These are phyloP conservation scores for Arthrocladium fulminans DNA, from an alignment of 2,329 filamentous ascomycete genomes.

Conservation along the genomic window DNA sequence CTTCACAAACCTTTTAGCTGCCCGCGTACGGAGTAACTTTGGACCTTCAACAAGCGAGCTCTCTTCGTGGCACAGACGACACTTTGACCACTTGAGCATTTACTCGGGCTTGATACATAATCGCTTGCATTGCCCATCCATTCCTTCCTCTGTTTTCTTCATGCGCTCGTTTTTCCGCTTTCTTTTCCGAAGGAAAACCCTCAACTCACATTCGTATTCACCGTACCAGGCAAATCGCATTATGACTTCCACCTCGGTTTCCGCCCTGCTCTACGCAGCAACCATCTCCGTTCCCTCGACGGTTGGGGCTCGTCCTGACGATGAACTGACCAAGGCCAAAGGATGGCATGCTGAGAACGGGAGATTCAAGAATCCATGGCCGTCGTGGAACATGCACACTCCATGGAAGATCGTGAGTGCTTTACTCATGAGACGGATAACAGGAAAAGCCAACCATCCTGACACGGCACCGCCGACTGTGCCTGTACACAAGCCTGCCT, in stretches of 20 bases:
- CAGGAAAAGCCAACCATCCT: slow-evolving; percentile 46
- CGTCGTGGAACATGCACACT: slow-evolving; percentile 25
- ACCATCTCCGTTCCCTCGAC: slow-evolving; percentile 30
- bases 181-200: slow-evolving; percentile 15
- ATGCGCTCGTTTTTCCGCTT: slow-evolving; percentile 24
- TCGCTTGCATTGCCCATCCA: slow-evolving; percentile 15
- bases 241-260: slow-evolving; percentile 30
- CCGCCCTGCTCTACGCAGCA: slow-evolving; percentile 34
- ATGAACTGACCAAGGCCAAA: slow-evolving; percentile 30
- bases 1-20: too few species aligned
- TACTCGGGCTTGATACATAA: neutral
- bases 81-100: too few species aligned
- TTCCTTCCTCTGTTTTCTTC: slow-evolving; percentile 14
- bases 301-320: slow-evolving; percentile 29
- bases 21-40: neutral
- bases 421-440: slow-evolving; percentile 32
- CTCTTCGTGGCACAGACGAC: too few species aligned
- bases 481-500: slow-evolving; percentile 56
- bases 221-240: slow-evolving; percentile 21
- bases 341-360: slow-evolving; percentile 32
- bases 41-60: neutral
- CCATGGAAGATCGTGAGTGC: slow-evolving; percentile 14
- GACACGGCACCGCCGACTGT: slow-evolving; percentile 59
- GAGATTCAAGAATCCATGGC: slow-evolving; percentile 37
- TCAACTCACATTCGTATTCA: slow-evolving; percentile 17